Conservation (phyloP, 305 asterid species). For the Fraxinus sp. region DNA sequence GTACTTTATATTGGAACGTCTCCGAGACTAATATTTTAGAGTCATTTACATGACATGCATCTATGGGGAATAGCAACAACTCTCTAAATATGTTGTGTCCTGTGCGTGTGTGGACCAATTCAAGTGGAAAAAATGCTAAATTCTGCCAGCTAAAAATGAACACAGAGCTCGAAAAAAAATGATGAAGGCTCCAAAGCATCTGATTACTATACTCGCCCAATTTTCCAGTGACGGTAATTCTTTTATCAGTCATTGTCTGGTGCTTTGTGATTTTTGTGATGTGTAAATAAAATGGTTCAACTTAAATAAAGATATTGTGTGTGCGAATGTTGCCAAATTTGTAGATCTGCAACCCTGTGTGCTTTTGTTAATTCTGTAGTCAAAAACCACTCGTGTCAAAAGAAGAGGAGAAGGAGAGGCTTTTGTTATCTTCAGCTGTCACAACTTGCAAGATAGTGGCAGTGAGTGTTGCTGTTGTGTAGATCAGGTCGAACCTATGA, state of each 20-base stretch:
- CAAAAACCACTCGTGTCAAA: not conserved
- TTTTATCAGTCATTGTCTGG: not conserved
- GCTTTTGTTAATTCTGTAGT: not conserved
- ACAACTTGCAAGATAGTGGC: not conserved
- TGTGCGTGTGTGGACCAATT: not conserved
- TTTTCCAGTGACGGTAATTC: not conserved
- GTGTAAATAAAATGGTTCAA: not conserved
- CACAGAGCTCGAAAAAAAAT: not conserved
- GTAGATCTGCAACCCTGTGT: not conserved
- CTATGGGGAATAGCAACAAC: not conserved
- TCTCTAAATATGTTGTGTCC: not conserved
- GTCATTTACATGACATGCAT: constrained; percentile 1
- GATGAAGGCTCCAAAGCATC: not conserved
- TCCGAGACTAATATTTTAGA: not conserved
- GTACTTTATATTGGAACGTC: constrained; percentile 8
- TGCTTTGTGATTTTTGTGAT: not conserved
- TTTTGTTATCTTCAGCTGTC: not conserved
- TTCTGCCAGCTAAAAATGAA: not conserved
- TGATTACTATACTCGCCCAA: not conserved
- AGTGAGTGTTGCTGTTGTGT: not conserved
- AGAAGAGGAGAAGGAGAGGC: not conserved
- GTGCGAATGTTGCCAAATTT: not conserved
- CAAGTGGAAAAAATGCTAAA: not conserved
- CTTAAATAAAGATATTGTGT: not conserved
- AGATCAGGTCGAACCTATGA: not conserved